Percentiles rank a stretch among this genome's conserved stretches.
phyloP scores from a whole-genome alignment of 768 basidiomycete species.

The Rhizopogon vesiculosus region DNA sequence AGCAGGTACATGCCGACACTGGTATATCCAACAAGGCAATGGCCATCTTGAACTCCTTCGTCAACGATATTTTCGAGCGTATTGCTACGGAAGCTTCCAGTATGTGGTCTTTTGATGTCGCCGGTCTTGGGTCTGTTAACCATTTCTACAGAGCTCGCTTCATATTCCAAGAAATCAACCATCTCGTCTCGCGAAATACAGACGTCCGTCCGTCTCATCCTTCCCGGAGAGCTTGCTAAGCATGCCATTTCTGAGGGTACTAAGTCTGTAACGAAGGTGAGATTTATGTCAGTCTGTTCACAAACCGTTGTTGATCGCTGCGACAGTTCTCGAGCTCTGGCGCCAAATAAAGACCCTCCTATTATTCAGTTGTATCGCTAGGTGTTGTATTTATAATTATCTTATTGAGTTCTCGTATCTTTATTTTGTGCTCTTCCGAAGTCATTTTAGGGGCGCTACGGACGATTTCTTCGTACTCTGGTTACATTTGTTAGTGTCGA shows the following conservation, averaged over 20 bases:
- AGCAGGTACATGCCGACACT: slow-evolving; percentile 97
- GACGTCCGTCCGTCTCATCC: slow-evolving; percentile 93
- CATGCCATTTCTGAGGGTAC: slow-evolving; percentile 75
- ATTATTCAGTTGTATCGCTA: slow-evolving; percentile 22
- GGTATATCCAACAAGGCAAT: slow-evolving; percentile 99
- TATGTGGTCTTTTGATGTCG: slow-evolving; percentile 32
- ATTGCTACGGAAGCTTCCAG: slow-evolving; percentile 89
- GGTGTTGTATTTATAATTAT: slow-evolving; percentile 12
- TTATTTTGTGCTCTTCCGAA: background rate
- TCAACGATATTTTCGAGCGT: slow-evolving; percentile 94
- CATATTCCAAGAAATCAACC: slow-evolving; percentile 98
- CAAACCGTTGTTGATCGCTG: slow-evolving; percentile 7
- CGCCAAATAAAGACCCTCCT: slow-evolving; percentile 44
- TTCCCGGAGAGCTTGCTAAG: slow-evolving; percentile 94
- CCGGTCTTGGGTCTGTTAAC: background rate
- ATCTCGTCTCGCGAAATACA: slow-evolving; percentile 99
- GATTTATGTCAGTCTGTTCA: slow-evolving; percentile 12
- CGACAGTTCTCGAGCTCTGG: slow-evolving; percentile 67
- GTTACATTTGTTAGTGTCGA: too few species aligned
- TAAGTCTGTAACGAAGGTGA: slow-evolving; percentile 82
- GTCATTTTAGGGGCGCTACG: background rate
- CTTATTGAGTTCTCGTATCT: background rate
- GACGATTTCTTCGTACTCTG: too few species aligned
- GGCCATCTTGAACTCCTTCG: slow-evolving; percentile 95
- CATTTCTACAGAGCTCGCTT: slow-evolving; percentile 71